Evolutionary conservation across 2,329 filamentous ascomycete species (phyloP).

Genomic region (Neofusicoccum parvum): DNA sequence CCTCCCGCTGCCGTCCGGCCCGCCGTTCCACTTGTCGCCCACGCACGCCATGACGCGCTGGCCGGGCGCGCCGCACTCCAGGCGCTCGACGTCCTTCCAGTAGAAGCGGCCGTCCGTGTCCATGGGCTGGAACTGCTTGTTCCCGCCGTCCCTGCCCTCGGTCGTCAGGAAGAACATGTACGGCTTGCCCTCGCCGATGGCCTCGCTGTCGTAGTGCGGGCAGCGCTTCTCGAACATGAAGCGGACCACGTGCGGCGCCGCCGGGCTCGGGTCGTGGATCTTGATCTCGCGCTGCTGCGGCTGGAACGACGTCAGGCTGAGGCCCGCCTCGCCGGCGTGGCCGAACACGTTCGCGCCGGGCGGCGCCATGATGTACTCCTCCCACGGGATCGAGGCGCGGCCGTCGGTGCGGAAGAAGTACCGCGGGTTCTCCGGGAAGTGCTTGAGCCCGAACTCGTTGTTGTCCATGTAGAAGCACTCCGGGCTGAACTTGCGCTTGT

Average conservation of each 20-base stretch:
- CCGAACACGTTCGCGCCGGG: constrained; percentile 51
- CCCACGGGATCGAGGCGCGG: constrained; percentile 66
- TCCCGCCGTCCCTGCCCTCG: constrained; percentile 61
- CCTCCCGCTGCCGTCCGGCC: constrained; percentile 16
- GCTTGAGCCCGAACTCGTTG: constrained; percentile 76
- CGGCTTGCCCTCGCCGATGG: constrained; percentile 65
- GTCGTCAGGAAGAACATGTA: constrained; percentile 72
- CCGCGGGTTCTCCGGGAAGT: constrained; percentile 71
- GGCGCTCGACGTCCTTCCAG: constrained; percentile 70
- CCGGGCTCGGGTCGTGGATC: constrained; percentile 53
- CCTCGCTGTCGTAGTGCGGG: constrained; percentile 77
- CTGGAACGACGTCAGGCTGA: constrained; percentile 60
- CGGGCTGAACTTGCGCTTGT: constrained; percentile 69
- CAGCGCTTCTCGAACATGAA: constrained; percentile 83
- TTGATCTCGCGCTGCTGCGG: constrained; percentile 64
- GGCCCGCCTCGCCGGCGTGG: constrained; percentile 49
- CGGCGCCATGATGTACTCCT: constrained; percentile 74
- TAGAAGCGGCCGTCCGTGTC: constrained; percentile 75
- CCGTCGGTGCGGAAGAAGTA: constrained; percentile 79
- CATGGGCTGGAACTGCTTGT: constrained; percentile 69
- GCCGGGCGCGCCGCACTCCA: constrained; percentile 50
- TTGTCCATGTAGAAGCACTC: constrained; percentile 65
- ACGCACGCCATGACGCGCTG: constrained; percentile 10
- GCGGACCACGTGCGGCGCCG: constrained; percentile 53
- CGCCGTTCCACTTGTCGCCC: constrained; percentile 15